These are phyloP conservation scores for Porcisia deanei DNA, from an alignment of 208 protist genomes.

Conservation along the genomic window DNA sequence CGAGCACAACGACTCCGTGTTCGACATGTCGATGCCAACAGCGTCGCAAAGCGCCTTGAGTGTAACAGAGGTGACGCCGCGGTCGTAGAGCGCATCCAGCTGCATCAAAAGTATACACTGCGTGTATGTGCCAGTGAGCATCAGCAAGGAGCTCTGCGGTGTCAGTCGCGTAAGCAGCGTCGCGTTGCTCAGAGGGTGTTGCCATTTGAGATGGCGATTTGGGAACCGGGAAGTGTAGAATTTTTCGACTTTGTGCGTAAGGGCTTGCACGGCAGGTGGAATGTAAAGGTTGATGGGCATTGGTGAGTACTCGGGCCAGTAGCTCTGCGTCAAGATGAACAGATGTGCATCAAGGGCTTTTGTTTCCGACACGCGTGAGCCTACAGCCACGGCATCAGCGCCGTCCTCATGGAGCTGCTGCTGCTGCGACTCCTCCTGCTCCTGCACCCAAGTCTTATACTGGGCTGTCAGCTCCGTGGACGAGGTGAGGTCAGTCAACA, in stretches of 20 bases:
- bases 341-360: slow-evolving; percentile 69
- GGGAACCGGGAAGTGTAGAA: slow-evolving; percentile 88
- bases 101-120: slow-evolving; percentile 92
- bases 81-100: slow-evolving; percentile 77
- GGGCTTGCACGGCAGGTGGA: slow-evolving; percentile 42
- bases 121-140: slow-evolving; percentile 89
- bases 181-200: slow-evolving; percentile 80
- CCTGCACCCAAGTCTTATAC: slow-evolving; percentile 43
- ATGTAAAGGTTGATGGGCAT: slow-evolving; percentile 35
- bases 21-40: slow-evolving; percentile 57
- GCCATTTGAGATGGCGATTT: slow-evolving; percentile 88
- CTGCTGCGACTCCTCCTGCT: slow-evolving; percentile 7
- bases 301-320: slow-evolving; percentile 84
- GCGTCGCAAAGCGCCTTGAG: slow-evolving; percentile 66
- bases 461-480: slow-evolving; percentile 41
- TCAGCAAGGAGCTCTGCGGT: slow-evolving; percentile 38
- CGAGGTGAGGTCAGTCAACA: slow-evolving; percentile 76
- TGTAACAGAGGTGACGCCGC: slow-evolving; percentile 33
- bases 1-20: slow-evolving; percentile 40
- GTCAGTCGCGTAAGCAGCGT: slow-evolving; percentile 49
- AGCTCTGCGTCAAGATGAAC: slow-evolving; percentile 88
- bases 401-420: not conserved
- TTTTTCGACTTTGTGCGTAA: slow-evolving; percentile 57
- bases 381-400: slow-evolving; percentile 2
- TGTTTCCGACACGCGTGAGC: not conserved